Base-by-base conservation (phyloP, 176 grass and related monocot species). In the Avena atlantica region DNA sequence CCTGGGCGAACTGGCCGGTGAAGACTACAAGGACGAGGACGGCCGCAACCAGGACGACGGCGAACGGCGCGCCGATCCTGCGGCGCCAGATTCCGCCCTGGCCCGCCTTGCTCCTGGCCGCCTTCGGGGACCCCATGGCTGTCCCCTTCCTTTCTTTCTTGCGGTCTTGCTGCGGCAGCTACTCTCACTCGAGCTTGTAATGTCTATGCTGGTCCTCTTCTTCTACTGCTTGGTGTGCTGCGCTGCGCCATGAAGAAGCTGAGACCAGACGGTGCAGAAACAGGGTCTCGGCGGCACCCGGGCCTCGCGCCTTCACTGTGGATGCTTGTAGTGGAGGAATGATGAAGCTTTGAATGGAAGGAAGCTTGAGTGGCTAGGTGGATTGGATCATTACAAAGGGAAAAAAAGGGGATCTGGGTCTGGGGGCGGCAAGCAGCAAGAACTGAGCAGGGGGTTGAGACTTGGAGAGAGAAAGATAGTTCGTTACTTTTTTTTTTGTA, bases 111-210 rank as follows among this genome's bases (percentile, higher is more conserved):
- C 76, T 81, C 82, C 6, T 91, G 59, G 67, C 25, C 40, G 61
- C 29, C 86, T 88, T 91, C 5, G 89, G 86, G 40, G 86, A 91
- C 60, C 89, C 86, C 89, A 91, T 87, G 76, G 49, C 68, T 19
- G 47, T 0, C 19, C 67, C 60, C 21, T 23, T 34, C 66, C 36
- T 9, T 9, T 15, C 31, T 57, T 24, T 23, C 45, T 25, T 52
- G 69, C 17, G 50, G 10, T 51, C 51, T 42, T 56, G 62, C 61
- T 12, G 12, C 2, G 36, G 10, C 29, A 55, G 25, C n/a, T 48
- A 27, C n/a, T n/a, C 17, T 24, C 13, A 16, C 51, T 45, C 67
- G 40, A 58, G 81, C 31, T 70, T 44, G 49, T 48, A 10, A 48
- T 48, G 45, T 15, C 17, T 74, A 42, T 20, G 82, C 23, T 10